Percentiles rank a stretch among this genome's conserved stretches.
These are phyloP conservation scores for Trametes sanguinea DNA, from an alignment of 768 basidiomycete species.

Conservation along the genomic window DNA sequence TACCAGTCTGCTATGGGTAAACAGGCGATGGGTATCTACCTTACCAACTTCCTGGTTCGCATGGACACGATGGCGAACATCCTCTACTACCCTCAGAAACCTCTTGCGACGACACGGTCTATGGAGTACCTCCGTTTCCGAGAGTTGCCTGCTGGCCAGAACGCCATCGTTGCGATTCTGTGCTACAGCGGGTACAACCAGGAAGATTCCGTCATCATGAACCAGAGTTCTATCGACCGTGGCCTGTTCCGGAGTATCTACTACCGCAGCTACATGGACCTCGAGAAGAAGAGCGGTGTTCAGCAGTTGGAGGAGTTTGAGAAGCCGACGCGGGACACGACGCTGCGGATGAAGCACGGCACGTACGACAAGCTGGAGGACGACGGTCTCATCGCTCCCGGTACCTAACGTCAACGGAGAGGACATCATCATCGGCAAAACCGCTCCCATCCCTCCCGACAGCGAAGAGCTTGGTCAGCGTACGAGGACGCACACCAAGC, in stretches of 20 bases:
- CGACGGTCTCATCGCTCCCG: conserved; percentile 94
- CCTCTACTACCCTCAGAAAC: conserved; percentile 98
- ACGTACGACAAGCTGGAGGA: conserved; percentile 98
- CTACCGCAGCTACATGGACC: conserved; percentile 97
- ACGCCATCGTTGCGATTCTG: conserved; percentile 96
- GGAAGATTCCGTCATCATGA: conserved; percentile 99
- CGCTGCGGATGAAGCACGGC: conserved; percentile 95
- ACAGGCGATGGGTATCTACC: conserved; percentile 99
- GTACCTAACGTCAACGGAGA: conserved; percentile 93
- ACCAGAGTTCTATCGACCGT: conserved; percentile 97
- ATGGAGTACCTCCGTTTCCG: conserved; percentile 99
- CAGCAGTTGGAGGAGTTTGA: conserved; percentile 95
- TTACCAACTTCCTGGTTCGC: conserved; percentile 97
- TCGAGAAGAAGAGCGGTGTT: conserved; percentile 95
- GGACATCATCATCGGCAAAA: conserved; percentile 99
- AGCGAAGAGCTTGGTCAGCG: conserved; percentile 97
- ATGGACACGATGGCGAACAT: conserved; percentile 99
- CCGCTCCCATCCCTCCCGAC: conserved; percentile 94
- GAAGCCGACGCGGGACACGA: conserved; percentile 91
- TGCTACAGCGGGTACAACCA: conserved; percentile 99
- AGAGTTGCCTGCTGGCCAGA: conserved; percentile 98
- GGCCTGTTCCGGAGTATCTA: conserved; percentile 99
- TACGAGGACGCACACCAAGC: conserved; percentile 88
- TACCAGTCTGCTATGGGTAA: conserved; percentile 99
- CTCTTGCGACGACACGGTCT: conserved; percentile 95